These are phyloP conservation scores for Fraxinus nigra DNA, from an alignment of 305 asterid genomes.

Conservation along the genomic window DNA sequence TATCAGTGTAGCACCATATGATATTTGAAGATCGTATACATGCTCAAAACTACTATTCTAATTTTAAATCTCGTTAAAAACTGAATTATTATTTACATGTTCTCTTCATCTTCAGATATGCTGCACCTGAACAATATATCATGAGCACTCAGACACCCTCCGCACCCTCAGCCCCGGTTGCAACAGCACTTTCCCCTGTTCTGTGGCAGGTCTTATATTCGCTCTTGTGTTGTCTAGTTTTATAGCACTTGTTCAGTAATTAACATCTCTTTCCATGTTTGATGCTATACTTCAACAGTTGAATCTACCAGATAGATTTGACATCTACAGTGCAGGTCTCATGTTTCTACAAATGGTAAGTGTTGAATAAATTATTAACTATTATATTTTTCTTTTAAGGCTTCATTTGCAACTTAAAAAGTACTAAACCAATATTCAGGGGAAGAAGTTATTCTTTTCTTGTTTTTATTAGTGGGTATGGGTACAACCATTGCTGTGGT, in stretches of 20 bases:
- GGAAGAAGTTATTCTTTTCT: not conserved
- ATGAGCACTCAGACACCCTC: constrained; percentile 99
- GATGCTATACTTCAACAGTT: constrained; percentile 45
- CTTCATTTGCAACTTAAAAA: not conserved
- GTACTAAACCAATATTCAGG: not conserved
- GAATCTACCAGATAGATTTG: constrained; percentile 87
- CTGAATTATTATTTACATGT: not conserved
- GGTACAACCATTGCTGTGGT: not conserved
- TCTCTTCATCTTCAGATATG: constrained; percentile 49
- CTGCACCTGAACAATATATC: constrained; percentile 96
- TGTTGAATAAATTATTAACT: not conserved
- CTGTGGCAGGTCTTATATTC: constrained; percentile 76
- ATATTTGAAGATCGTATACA: not conserved
- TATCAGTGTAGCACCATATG: not conserved
- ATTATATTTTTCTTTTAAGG: not conserved
- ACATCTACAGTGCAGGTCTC: constrained; percentile 84
- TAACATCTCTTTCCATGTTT: constrained; percentile 18
- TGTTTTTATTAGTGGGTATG: not conserved
- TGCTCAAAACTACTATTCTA: not conserved
- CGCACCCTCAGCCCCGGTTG: constrained; percentile 95
- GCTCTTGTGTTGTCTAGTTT: not conserved
- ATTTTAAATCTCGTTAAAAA: not conserved
- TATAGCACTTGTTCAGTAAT: not conserved
- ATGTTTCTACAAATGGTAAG: constrained; percentile 90
- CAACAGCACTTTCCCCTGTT: constrained; percentile 92